Evolutionary conservation across 441 rosid genomes (phyloP).

Genomic region (Kokia cookei): DNA sequence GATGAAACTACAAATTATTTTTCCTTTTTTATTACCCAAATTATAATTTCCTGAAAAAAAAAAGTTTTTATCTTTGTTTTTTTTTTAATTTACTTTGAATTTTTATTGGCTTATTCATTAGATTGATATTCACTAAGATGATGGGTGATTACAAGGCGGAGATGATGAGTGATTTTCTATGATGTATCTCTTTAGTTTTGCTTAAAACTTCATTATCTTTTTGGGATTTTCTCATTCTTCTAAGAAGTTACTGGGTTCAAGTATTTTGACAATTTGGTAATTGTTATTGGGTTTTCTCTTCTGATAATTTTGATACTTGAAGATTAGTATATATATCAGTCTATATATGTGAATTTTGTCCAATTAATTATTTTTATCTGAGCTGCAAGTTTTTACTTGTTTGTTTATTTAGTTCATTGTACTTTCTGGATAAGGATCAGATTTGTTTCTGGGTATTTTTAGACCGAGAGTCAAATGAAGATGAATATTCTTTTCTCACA

Average conservation of each 20-base stretch:
- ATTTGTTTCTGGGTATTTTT: constrained; percentile 12
- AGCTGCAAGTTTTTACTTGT: constrained; percentile 18
- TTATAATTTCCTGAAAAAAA: too few species aligned
- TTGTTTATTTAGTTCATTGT: not conserved
- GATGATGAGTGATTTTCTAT: constrained; percentile 59
- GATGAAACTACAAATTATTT: constrained; percentile 49
- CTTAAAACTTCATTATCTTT: not conserved
- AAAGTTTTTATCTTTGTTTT: not conserved
- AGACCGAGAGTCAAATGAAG: not conserved
- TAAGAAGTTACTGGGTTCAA: not conserved
- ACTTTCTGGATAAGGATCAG: constrained; percentile 17
- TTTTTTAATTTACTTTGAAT: not conserved
- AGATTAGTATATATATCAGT: not conserved
- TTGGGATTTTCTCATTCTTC: not conserved
- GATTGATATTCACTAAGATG: constrained; percentile 36
- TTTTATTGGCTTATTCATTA: not conserved
- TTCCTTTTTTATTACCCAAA: not conserved
- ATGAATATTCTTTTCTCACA: not conserved
- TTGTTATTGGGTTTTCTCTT: not conserved
- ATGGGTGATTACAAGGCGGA: constrained; percentile 77
- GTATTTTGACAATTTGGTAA: constrained; percentile 6
- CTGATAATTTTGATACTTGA: not conserved
- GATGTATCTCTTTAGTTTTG: constrained; percentile 6
- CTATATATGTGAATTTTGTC: not conserved
- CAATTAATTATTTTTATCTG: not conserved